Evolutionary conservation across 176 grass and related monocot genomes (phyloP).

Genomic region (Oryza nivara): DNA sequence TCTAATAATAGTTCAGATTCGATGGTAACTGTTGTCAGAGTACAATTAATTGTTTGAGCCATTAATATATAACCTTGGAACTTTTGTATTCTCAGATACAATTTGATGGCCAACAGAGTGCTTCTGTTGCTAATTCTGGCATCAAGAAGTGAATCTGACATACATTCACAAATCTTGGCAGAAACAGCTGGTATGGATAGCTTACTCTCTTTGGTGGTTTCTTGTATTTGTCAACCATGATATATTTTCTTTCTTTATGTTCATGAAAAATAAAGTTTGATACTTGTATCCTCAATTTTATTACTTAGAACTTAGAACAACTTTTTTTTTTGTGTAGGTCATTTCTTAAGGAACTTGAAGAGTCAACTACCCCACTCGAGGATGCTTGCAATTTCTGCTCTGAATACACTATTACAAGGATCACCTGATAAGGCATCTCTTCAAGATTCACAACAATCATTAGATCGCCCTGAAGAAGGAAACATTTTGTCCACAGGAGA

Average conservation of each 20-base stretch:
- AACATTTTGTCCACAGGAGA: slow-evolving; percentile 45
- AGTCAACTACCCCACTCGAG: slow-evolving; percentile 96
- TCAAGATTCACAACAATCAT: slow-evolving; percentile 41
- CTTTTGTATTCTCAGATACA: slow-evolving; percentile 71
- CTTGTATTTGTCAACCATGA: not conserved
- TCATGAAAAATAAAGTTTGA: slow-evolving; percentile 19
- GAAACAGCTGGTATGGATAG: slow-evolving; percentile 74
- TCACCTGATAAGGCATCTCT: slow-evolving; percentile 50
- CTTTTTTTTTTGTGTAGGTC: slow-evolving; percentile 69
- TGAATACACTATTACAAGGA: slow-evolving; percentile 89
- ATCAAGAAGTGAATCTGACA: slow-evolving; percentile 74
- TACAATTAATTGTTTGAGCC: slow-evolving; percentile 6
- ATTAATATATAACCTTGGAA: not conserved
- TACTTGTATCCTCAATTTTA: slow-evolving; percentile 11
- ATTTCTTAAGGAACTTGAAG: slow-evolving; percentile 94
- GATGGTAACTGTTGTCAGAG: slow-evolving; percentile 17
- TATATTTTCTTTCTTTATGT: slow-evolving; percentile 16
- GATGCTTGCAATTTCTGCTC: slow-evolving; percentile 94
- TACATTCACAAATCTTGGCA: slow-evolving; percentile 73
- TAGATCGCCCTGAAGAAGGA: slow-evolving; percentile 43
- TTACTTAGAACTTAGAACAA: slow-evolving; percentile 12
- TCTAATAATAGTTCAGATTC: slow-evolving; percentile 22
- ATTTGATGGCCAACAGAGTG: slow-evolving; percentile 98
- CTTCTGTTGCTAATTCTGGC: slow-evolving; percentile 87
- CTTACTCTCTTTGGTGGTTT: slow-evolving; percentile 17